Evolutionary conservation across 2,329 filamentous ascomycete genomes (phyloP), one percentile per base, ranked within the genome.

Genomic region (Colletotrichum echinochloae): DNA sequence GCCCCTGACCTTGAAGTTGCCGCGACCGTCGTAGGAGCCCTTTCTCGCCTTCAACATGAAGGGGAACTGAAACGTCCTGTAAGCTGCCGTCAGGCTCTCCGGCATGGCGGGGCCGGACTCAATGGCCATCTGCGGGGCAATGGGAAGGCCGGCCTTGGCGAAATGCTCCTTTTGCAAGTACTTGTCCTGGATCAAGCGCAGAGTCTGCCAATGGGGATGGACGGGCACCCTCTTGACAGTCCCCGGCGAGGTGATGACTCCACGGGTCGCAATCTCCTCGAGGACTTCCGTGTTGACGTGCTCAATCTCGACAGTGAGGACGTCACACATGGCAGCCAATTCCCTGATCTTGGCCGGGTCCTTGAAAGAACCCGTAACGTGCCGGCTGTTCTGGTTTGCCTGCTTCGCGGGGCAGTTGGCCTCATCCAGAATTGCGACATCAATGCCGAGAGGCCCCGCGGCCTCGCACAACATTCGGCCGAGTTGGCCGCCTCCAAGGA

Each of bases 381-480:
- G 94, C 73, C 87, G 85, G 74, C 86, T 82, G 79, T 92, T 92
- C 74, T 89, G 88, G 81, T 92, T 94, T 77, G 96, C 91, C 83
- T 97, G 94, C 82, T 95, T 96, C 69, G 95, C 93, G 18, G 95
- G 94, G 51, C 92, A 89, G 74, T 90, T 88, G 67, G 89, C 90
- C 52, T 88, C 89, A 79, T 98, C 95, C 56, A 97, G 88, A 49
- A 97, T 87, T 69, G 91, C 93, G 74, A 96, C 88, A 74, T 92
- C 88, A 74, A 97, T 90, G 76, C 94, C 94, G 68, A 97, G 88
- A 3, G 83, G 86, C 2, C 82, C 84, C 41, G 95, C 94, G n/a
- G 92, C 91, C 83, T 98, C 94, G 74, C 93, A 92, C 26, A 98
- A 89, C 96, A 98, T 98, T 74, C 94, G 93, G 71, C 95, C 96